Evolutionary conservation across 768 basidiomycete species (phyloP).

Genomic region (Tephrocybe sp.): DNA sequence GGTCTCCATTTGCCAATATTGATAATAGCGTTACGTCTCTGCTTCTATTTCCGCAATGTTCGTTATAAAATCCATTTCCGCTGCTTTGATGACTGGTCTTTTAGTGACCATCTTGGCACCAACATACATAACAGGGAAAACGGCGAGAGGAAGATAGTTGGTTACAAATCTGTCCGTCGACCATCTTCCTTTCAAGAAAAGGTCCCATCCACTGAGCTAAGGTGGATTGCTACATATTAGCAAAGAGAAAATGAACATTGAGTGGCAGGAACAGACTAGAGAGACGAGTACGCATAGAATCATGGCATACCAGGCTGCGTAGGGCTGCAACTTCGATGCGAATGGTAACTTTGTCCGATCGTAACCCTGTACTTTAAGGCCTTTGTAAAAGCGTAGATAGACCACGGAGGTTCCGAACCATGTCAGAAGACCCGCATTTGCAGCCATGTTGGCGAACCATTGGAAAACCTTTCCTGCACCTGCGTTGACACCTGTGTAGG

Average conservation of each 20-base stretch:
- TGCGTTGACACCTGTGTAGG: conserved; percentile 73
- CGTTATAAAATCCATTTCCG: conserved; percentile 83
- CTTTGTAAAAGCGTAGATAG: conserved; percentile 69
- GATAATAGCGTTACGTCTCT: conserved; percentile 46
- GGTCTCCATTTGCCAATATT: neutral
- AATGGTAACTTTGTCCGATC: conserved; percentile 72
- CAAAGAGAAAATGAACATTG: too few species aligned
- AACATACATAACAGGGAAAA: conserved; percentile 76
- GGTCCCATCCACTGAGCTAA: conserved; percentile 43
- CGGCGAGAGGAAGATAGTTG: conserved; percentile 66
- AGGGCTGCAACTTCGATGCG: conserved; percentile 64
- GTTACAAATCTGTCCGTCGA: conserved; percentile 70
- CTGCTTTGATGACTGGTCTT: conserved; percentile 42
- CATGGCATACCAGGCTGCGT: conserved; percentile 63
- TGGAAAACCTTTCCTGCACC: conserved; percentile 73
- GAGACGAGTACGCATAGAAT: conserved; percentile 47
- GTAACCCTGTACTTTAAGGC: conserved; percentile 78
- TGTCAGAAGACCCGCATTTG: conserved; percentile 64
- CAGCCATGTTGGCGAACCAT: conserved; percentile 79
- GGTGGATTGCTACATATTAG: too few species aligned
- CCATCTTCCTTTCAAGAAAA: conserved; percentile 43
- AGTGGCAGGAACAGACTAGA: too few species aligned
- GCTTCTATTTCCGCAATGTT: conserved; percentile 70
- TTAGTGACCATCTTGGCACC: conserved; percentile 57
- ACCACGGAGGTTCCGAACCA: conserved; percentile 79